Base-by-base conservation (phyloP, 257 asterid genomes). In the Lavandula angustifolia region DNA sequence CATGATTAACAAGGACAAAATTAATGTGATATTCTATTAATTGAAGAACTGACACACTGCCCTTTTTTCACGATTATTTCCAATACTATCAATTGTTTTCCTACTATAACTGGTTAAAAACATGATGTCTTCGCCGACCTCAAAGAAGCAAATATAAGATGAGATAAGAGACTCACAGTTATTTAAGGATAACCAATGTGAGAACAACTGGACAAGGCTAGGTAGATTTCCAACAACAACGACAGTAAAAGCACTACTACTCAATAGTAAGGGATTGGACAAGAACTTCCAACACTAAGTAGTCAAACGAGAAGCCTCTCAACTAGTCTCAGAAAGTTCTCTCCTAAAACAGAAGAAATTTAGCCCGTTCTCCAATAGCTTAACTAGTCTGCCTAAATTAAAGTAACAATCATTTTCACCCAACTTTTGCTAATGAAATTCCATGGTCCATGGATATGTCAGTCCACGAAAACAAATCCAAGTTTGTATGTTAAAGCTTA, bases 1-100 rank as follows among this genome's bases (percentile, higher is more conserved):
- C 44, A 48, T 35, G 56, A 40, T 40, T 35, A 70, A 64, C 53
- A 40, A 37, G 62, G 60, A 43, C 14, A 17, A 42, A 17, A 35
- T 67, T 33, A 8, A 27, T 11, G 22, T 43, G 6, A 12, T 53
- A 66, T 32, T 47, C 52, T 17, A 44, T 44, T 40, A 10, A 54
- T 18, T 67, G 9, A 38, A 41, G 71, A 48, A 18, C 37, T 47
- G 16, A 43, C 6, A 3, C 14, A 2, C 5, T 4, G 14, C 12
- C 10, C 1, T 10, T 42, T n/a, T 14, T 42, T 42, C 4, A 10
- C 14, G 4, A 41, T 41, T 41, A 41, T 41, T 41, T 41, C 46
- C n/a, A 22, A 22, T 42, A 42, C 11, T 0, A 43, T 43, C 49
- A 43, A 43, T 43, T 3, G n/a, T 11, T 43, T 43, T 43, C 9